Evolutionary conservation across 371 early-diverging fungal genomes (phyloP).

Genomic region (Mortierella sp.): DNA sequence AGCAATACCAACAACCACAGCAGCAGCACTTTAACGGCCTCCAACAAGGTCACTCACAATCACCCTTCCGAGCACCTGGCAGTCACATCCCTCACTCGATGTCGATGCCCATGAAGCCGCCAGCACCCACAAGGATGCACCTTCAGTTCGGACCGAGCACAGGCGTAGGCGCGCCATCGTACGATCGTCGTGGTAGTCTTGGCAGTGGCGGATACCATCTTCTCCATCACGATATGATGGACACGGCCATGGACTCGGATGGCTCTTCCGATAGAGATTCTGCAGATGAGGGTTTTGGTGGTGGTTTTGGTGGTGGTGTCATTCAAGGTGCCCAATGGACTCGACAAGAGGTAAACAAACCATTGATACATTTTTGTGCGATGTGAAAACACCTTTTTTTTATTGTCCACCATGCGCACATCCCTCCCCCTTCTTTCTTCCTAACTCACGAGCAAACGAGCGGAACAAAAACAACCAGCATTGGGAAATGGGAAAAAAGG

Average conservation of each 20-base stretch:
- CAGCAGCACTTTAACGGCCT: slow-evolving; percentile 10
- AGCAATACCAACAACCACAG: slow-evolving; percentile 13
- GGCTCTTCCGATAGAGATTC: slow-evolving; percentile 18
- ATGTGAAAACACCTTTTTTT: background rate
- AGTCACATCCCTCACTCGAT: background rate
- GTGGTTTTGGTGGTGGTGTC: no score
- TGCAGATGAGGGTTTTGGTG: slow-evolving; percentile 8
- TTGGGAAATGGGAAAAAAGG: background rate
- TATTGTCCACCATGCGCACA: background rate
- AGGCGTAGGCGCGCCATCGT: background rate
- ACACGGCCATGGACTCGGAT: slow-evolving; percentile 21
- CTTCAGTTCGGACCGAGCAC: background rate
- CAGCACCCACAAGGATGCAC: background rate
- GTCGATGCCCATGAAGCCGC: slow-evolving; percentile 9
- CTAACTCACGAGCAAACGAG: background rate
- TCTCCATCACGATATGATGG: background rate
- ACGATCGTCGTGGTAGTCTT: background rate
- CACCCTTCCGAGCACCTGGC: background rate
- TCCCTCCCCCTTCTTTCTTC: background rate
- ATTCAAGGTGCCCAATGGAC: slow-evolving; percentile 16
- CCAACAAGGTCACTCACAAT: background rate
- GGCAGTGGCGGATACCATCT: background rate
- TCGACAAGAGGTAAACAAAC: slow-evolving; percentile 24
- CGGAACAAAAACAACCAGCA: background rate
- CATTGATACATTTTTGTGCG: background rate